A percentile compares a stretch with the other conserved stretches of the same genome.
Conservation (phyloP, 169 alveolate species). For the Plasmodium cynomolgi region DNA sequence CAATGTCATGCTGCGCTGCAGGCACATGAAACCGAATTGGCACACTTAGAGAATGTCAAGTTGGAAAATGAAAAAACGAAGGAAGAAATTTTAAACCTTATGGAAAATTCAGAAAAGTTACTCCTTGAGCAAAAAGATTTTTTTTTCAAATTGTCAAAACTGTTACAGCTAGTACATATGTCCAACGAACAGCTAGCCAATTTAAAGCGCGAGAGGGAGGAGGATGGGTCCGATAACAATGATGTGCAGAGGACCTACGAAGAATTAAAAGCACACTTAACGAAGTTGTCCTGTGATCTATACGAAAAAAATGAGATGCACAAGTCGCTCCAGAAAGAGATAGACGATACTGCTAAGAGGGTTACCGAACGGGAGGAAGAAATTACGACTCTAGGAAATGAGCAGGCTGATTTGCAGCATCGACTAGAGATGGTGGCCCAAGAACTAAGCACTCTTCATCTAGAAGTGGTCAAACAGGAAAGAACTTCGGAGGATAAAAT, state of each 20-base stretch:
- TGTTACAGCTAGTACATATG: constrained; percentile 24
- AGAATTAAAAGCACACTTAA: background rate
- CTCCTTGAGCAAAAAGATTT: constrained; percentile 22
- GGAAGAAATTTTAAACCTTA: constrained; percentile 3
- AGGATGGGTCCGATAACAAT: background rate
- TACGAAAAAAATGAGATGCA: background rate
- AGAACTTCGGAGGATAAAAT: constrained; percentile 3
- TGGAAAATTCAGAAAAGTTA: constrained; percentile 40
- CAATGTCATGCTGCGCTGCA: background rate
- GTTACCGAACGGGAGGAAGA: constrained; percentile 4
- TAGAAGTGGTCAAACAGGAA: background rate
- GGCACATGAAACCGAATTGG: background rate
- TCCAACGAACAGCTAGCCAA: constrained; percentile 28
- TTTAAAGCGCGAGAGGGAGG: background rate
- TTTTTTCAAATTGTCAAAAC: constrained; percentile 57
- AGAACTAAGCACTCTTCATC: background rate
- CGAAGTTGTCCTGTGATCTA: background rate
- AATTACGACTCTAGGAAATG: background rate
- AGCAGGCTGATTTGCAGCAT: background rate
- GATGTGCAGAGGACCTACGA: background rate
- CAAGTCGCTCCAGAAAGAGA: background rate
- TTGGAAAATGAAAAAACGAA: constrained; percentile 50
- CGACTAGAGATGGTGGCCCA: background rate
- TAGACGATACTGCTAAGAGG: background rate
- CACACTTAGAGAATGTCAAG: constrained; percentile 4